Base-by-base conservation (phyloP, 2,329 filamentous ascomycete genomes). In the Calonectria naviculata region DNA sequence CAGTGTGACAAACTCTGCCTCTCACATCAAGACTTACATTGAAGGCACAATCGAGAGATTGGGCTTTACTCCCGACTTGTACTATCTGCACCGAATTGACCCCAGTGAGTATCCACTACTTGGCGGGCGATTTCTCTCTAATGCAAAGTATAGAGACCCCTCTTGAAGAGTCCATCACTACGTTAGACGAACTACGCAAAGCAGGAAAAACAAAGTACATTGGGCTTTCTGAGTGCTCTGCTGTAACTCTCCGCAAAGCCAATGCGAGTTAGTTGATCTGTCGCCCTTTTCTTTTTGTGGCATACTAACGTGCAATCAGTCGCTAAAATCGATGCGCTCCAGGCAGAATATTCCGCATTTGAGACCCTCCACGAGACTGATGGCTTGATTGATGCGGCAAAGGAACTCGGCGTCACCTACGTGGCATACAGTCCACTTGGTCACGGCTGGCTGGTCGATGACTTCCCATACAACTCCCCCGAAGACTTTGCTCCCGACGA, bases 191-290 rank as follows among this genome's bases (percentile, higher is more conserved):
- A 63, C 81, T 88, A 61, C 85, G 85, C 42, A 84, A 82, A 63
- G 81, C 82, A 0, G 85, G 85, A 10, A 87, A 86, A 77, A 86
- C 85, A n/a, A 87, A 86, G 76, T 87, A 86, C 65, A 87, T 87
- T 62, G 86, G 85, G 19, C 80, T 87, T 0, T 87, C 85, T 0
- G 86, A 87, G 68, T 86, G 85, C 70, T 87, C 85, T 3, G 85
- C 85, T 0, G 77, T 76, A 1, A 87, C 85, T 0, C 73, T 87
- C 5, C 83, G 84, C 26, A 85, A 84, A 67, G 86, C 85, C 1
- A 84, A 85, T 64, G 83, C 84, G 1, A 85, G 84, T 86, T 46
- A 52, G 81, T 44, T 19, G 19, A 47, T 26, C 4, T 8, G 9
- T 34, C 12, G 5, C 10, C 3, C 12, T 9, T 2, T 26, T 26